Conservation (phyloP, 257 asterid genomes). For the Solanum okadae region DNA sequence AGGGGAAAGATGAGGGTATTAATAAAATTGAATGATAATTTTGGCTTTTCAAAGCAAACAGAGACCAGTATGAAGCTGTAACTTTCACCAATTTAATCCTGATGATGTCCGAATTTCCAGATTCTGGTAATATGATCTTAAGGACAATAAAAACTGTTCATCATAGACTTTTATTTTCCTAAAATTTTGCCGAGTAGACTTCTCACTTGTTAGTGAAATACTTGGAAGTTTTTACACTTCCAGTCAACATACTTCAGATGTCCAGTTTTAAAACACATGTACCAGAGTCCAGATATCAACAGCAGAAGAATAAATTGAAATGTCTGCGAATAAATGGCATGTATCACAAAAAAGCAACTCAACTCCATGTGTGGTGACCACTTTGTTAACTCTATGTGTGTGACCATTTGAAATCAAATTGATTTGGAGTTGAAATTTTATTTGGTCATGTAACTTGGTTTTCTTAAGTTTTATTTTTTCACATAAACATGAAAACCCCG, state of each 20-base stretch:
- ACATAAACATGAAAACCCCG: neutral
- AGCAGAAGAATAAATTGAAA: neutral
- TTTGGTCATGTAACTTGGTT: neutral
- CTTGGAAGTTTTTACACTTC: neutral
- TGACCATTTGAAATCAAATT: neutral
- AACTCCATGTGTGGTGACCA: neutral
- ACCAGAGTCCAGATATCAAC: neutral
- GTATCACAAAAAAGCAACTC: neutral
- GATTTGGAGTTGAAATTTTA: neutral
- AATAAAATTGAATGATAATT: neutral
- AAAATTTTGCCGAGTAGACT: neutral
- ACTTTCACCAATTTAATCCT: neutral
- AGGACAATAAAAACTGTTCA: neutral
- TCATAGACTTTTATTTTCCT: neutral
- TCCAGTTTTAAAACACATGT: neutral
- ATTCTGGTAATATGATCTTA: neutral
- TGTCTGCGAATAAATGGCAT: neutral
- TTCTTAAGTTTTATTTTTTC: neutral
- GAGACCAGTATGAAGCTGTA: neutral
- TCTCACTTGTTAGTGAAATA: neutral
- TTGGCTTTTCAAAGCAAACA: neutral
- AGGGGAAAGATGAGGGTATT: neutral
- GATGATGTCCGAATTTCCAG: neutral
- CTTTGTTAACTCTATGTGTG: neutral
- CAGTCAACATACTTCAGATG: neutral